Base-by-base conservation (phyloP, 352 stramenopile species). In the Phytophthora chlamydospora region DNA sequence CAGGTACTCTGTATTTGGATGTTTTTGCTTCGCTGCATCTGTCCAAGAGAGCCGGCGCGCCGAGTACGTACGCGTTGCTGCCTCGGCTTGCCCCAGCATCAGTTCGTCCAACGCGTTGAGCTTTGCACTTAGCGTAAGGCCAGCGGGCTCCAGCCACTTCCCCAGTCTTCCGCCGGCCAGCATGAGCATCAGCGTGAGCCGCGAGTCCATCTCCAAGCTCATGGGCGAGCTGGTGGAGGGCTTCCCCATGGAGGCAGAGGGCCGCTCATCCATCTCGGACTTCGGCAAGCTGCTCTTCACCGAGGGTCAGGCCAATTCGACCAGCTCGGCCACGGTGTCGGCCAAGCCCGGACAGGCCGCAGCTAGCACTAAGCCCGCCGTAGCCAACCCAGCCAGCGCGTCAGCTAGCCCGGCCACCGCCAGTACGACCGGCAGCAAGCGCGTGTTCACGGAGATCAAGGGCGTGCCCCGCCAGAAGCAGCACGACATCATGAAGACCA, bases 281-380 rank as follows among this genome's bases (percentile, higher is more conserved):
- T 92, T 94, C 66, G 85, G 85, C 71, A 94, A 94, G 61, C 54
- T 94, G 44, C 74, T 94, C 35, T 94, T 94, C 66, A 84, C 85
- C 14, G 85, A 94, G 60, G 83, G 83, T 35, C 78, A 91, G 47
- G 47, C 55, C 35, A 58, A 7, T 29, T 29, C 24, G 4, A 6
- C 24, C 24, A 29, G 24, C 24, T 29, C 24, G 24, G 24, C 24
- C 24, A 29, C 24, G 24, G 5, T 3, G 24, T 29, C 33, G 19
- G 47, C 38, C 39, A 50, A 31, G 11, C 29, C 11, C 32, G 58
- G 34, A 41, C 42, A 52, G 42, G 44, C 13, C 13, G 19, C 39
- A 16, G 39, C 16, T 43, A 14, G 24, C 54, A 36, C 21, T 13
- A 45, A 58, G 31, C 41, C 44, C 19, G 39, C 39, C 33, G n/a